These are phyloP conservation scores for Irpex sp. DNA, from an alignment of 1,284 basidiomycete genomes.

Conservation along the genomic window DNA sequence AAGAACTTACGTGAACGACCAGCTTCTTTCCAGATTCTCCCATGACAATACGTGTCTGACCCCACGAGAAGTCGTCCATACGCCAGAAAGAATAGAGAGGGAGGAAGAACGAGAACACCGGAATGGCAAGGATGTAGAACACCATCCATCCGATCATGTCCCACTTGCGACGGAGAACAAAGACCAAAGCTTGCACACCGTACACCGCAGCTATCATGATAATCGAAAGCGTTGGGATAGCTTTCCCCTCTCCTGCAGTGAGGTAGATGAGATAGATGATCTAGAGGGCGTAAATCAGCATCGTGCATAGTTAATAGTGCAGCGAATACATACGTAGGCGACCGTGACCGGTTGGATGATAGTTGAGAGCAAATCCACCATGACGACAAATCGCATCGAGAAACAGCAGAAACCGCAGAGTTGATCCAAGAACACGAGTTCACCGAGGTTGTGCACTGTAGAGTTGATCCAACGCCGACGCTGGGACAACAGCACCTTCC, in stretches of 20 bases:
- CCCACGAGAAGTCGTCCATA: constrained; percentile 99
- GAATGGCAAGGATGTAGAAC: constrained; percentile 92
- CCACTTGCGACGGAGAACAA: constrained; percentile 87
- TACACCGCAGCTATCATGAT: constrained; percentile 94
- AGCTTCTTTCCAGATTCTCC: constrained; percentile 95
- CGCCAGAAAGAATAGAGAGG: constrained; percentile 98
- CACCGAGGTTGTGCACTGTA: constrained; percentile 95
- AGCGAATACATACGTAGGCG: constrained; percentile 71
- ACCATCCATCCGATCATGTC: constrained; percentile 98
- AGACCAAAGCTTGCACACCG: constrained; percentile 85
- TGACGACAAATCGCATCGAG: constrained; percentile 98
- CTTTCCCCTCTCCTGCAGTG: constrained; percentile 58
- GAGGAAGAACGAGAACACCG: constrained; percentile 88
- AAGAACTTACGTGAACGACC: constrained; percentile 76
- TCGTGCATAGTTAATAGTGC: constrained; percentile 1
- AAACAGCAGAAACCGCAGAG: constrained; percentile 98
- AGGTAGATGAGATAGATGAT: constrained; percentile 85
- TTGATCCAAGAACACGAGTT: constrained; percentile 89
- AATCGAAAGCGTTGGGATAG: constrained; percentile 76
- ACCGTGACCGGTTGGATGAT: constrained; percentile 91
- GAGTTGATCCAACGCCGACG: constrained; percentile 99
- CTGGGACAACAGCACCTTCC: constrained; percentile 94
- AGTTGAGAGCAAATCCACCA: constrained; percentile 90
- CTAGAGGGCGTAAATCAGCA: constrained; percentile 37
- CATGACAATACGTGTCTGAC: constrained; percentile 89